phyloP scores from a whole-genome alignment of 2,329 filamentous ascomycete genomes.

The Nakataea oryzae region DNA sequence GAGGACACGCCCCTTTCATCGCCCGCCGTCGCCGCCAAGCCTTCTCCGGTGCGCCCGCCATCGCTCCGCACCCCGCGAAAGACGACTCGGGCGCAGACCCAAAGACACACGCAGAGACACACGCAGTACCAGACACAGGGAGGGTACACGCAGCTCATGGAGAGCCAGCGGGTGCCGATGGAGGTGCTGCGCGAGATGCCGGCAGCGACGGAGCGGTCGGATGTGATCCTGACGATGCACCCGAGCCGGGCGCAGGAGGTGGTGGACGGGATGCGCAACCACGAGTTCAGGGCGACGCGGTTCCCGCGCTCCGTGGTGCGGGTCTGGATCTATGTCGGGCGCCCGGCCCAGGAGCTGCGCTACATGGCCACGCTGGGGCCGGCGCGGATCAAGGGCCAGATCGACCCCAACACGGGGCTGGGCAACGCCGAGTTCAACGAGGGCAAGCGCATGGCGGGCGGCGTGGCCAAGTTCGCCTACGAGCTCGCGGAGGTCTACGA shows the following conservation, averaged over 20 bases:
- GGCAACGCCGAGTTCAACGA: conserved; percentile 43
- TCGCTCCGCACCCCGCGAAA: neutral
- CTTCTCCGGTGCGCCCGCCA: conserved; percentile 1
- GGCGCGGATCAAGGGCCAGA: conserved; percentile 33
- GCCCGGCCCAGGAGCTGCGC: conserved; percentile 33
- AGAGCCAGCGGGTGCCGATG: conserved; percentile 41
- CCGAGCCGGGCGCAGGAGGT: conserved; percentile 37
- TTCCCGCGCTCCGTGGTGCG: conserved; percentile 44
- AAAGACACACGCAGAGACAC: conserved; percentile 1
- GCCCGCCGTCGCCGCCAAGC: conserved; percentile 2
- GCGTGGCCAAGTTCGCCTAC: conserved; percentile 34
- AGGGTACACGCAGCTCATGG: conserved; percentile 20
- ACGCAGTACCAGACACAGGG: conserved; percentile 15
- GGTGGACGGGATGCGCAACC: conserved; percentile 35
- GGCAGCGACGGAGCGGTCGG: conserved; percentile 36
- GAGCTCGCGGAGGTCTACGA: conserved; percentile 48
- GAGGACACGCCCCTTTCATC: conserved; percentile 11
- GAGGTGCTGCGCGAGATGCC: conserved; percentile 36
- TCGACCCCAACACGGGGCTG: conserved; percentile 29
- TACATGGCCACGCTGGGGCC: conserved; percentile 48
- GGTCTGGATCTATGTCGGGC: conserved; percentile 51
- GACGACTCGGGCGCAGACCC: neutral
- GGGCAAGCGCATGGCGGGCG: conserved; percentile 13
- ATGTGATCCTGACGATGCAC: conserved; percentile 42
- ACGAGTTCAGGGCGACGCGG: conserved; percentile 45